phyloP scores from a whole-genome alignment of 2,329 filamentous ascomycete genomes.

The Colletotrichum sp. region DNA sequence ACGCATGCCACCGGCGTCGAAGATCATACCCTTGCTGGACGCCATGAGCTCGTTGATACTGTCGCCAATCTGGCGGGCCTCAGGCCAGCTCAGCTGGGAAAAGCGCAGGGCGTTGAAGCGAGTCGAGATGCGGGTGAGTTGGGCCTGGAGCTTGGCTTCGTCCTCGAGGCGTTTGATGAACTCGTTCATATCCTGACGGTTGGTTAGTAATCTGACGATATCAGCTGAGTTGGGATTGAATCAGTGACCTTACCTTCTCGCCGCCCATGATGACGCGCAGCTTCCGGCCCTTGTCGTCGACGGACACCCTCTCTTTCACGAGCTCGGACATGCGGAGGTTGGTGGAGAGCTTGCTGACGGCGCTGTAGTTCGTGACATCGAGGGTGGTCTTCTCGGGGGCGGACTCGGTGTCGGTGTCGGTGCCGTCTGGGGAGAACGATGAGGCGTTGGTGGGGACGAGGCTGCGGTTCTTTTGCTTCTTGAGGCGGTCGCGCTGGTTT shows the following conservation, averaged over 20 bases:
- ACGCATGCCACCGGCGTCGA: not conserved
- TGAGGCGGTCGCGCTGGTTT: not conserved
- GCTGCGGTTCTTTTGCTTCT: not conserved
- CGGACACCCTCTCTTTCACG: not conserved
- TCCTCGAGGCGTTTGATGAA: not conserved
- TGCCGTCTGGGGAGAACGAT: not conserved
- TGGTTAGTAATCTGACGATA: not conserved
- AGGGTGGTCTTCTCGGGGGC: not conserved
- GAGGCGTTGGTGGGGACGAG: not conserved
- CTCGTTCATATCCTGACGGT: not conserved
- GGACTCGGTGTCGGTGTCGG: not conserved
- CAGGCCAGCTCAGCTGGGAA: not conserved
- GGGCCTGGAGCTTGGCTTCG: not conserved
- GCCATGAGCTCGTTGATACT: not conserved
- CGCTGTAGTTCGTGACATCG: not conserved
- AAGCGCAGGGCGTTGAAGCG: not conserved
- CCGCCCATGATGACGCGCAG: not conserved
- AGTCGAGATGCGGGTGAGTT: not conserved
- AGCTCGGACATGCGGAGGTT: not conserved
- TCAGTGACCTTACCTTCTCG: not conserved
- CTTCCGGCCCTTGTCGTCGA: not conserved
- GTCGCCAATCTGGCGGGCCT: not conserved
- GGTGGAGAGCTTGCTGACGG: not conserved
- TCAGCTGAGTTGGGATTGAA: too few species aligned
- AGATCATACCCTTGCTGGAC: fast-evolving